Percentiles rank a stretch among this genome's conserved stretches.
These are phyloP conservation scores for Haplosporangium gracile DNA, from an alignment of 192 early-diverging fungal species.

Conservation along the genomic window DNA sequence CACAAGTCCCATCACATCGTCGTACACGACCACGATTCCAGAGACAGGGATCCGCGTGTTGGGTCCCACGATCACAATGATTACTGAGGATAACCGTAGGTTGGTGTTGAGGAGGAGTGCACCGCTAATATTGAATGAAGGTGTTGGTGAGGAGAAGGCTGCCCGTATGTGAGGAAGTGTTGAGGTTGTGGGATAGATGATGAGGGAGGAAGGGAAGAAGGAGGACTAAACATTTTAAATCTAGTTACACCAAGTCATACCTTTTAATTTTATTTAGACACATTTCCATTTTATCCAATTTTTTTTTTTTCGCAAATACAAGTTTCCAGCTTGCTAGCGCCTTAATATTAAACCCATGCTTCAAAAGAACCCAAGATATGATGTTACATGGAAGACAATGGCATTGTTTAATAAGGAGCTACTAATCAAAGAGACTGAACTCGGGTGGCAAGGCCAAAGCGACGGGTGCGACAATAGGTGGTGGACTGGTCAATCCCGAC, in stretches of 20 bases:
- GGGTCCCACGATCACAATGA: constrained; percentile 34
- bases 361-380: too few species aligned
- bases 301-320: too few species aligned
- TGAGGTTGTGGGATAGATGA: too few species aligned
- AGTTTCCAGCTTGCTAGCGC: too few species aligned
- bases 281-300: too few species aligned
- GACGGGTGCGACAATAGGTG: neutral
- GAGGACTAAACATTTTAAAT: too few species aligned
- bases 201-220: too few species aligned
- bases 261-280: too few species aligned
- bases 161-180: constrained; percentile 24
- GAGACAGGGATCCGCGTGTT: constrained; percentile 35
- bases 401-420: neutral
- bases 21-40: constrained; percentile 38
- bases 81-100: constrained; percentile 28
- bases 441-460: constrained; percentile 26
- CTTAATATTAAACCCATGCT: too few species aligned
- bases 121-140: constrained; percentile 41
- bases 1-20: constrained; percentile 39
- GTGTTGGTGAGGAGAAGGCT: constrained; percentile 50
- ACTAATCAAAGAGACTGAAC: constrained; percentile 49
- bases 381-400: too few species aligned
- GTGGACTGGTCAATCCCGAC: neutral
- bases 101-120: constrained; percentile 34
- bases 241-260: too few species aligned